phyloP scores from a whole-genome alignment of 2,329 filamentous ascomycete species.

The Pseudogymnoascus sp. region DNA sequence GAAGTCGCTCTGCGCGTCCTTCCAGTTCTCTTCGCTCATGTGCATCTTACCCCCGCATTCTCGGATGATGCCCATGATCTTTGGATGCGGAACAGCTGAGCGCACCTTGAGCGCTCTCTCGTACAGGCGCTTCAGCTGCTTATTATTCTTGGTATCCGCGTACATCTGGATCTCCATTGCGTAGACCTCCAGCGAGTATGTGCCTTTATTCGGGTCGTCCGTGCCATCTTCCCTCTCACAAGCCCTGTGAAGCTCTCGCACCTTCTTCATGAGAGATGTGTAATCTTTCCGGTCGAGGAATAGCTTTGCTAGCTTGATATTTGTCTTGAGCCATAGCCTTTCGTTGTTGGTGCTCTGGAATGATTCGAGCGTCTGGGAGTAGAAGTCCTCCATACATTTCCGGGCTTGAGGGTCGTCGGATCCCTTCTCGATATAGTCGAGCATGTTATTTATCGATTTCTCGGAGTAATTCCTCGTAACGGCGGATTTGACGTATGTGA shows the following conservation, averaged over 20 bases:
- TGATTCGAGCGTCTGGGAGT: conserved; percentile 83
- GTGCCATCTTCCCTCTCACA: conserved; percentile 82
- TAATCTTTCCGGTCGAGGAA: conserved; percentile 92
- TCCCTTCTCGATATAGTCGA: conserved; percentile 96
- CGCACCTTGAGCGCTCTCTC: conserved; percentile 84
- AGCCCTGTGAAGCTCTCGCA: conserved; percentile 79
- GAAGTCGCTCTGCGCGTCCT: conserved; percentile 92
- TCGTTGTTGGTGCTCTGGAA: conserved; percentile 98
- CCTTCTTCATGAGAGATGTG: conserved; percentile 66
- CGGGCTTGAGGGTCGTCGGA: conserved; percentile 59
- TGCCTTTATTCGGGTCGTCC: conserved; percentile 91
- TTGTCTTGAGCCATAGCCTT: conserved; percentile 93
- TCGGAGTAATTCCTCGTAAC: conserved; percentile 98
- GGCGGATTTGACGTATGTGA: conserved; percentile 94
- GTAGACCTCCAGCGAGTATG: conserved; percentile 91
- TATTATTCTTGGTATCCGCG: conserved; percentile 93
- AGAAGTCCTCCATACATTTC: conserved; percentile 87
- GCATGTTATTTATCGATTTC: conserved; percentile 99
- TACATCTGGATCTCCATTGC: conserved; percentile 99
- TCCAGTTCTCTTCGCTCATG: conserved; percentile 99
- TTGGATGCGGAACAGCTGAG: conserved; percentile 95
- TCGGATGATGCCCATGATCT: conserved; percentile 98
- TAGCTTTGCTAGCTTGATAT: conserved; percentile 89
- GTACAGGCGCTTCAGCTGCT: conserved; percentile 88
- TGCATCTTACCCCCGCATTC: conserved; percentile 99